A percentile compares a stretch with the other conserved stretches of the same genome.
These are phyloP conservation scores for Chaetomidium leptoderma DNA, from an alignment of 495 filamentous ascomycete genomes.

Conservation along the genomic window DNA sequence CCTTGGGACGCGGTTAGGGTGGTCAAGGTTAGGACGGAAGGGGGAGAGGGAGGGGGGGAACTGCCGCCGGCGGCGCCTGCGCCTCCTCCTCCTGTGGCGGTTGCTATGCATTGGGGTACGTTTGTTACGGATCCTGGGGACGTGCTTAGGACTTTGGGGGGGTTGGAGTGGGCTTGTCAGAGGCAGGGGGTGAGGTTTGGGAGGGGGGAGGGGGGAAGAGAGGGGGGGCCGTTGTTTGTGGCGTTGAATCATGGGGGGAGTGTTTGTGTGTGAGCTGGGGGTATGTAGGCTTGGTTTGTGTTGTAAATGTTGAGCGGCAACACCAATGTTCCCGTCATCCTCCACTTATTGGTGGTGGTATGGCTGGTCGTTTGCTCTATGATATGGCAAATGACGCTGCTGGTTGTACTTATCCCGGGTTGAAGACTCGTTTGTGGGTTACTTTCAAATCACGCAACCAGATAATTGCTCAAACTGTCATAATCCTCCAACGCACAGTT, in stretches of 20 bases:
- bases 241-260: constrained; percentile 26
- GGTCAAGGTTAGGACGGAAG: constrained; percentile 17
- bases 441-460: too few relatives aligned
- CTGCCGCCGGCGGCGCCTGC: not conserved
- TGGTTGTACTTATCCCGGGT: too few relatives aligned
- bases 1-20: constrained; percentile 35
- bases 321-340: too few relatives aligned
- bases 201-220: constrained; percentile 1
- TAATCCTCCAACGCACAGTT: too few relatives aligned
- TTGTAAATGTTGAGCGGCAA: too few relatives aligned
- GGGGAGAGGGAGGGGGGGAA: not conserved
- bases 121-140: constrained; percentile 31
- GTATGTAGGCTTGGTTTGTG: too few relatives aligned
- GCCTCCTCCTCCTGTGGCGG: too few relatives aligned
- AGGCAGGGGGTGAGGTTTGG: constrained; percentile 27
- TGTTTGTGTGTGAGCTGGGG: constrained; percentile 15
- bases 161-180: constrained; percentile 32
- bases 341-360: too few relatives aligned
- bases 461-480: too few relatives aligned
- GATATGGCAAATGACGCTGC: too few relatives aligned
- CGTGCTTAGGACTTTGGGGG: constrained; percentile 28
- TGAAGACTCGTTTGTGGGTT: too few relatives aligned
- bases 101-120: constrained; percentile 36
- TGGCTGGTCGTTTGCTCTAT: too few relatives aligned
- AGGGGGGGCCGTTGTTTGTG: constrained; percentile 12